phyloP scores from a whole-genome alignment of 225 moss, liverwort and hornwort genomes.

The Polytrichum commune region DNA sequence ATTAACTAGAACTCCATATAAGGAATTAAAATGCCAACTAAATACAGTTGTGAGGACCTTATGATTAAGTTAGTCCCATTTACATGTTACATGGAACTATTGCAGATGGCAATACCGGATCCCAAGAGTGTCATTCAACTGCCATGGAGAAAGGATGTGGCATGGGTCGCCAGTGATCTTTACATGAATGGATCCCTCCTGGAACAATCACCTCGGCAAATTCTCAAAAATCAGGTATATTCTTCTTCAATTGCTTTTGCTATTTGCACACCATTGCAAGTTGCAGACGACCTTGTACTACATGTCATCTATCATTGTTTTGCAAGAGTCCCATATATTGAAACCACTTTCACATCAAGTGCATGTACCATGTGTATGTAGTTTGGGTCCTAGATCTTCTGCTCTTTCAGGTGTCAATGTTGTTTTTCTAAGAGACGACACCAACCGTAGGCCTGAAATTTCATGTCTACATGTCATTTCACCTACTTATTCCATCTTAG shows the following conservation, averaged over 20 bases:
- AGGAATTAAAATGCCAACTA: not conserved
- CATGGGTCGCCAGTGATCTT: constrained; percentile 94
- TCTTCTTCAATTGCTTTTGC: not conserved
- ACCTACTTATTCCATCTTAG: not conserved
- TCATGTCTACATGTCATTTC: not conserved
- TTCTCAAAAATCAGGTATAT: constrained; percentile 55
- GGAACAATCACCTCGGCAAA: constrained; percentile 80
- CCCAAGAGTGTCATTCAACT: constrained; percentile 61
- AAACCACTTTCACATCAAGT: not conserved
- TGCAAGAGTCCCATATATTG: too few relatives aligned
- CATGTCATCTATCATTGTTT: too few relatives aligned
- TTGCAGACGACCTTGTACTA: too few relatives aligned
- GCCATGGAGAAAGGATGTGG: constrained; percentile 78
- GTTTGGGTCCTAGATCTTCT: not conserved
- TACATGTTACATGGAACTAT: not conserved
- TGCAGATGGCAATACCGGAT: constrained; percentile 81
- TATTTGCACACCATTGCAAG: too few relatives aligned
- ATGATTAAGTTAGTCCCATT: not conserved
- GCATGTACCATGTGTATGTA: not conserved
- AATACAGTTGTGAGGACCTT: not conserved
- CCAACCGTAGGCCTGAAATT: too few relatives aligned
- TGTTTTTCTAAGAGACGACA: not conserved
- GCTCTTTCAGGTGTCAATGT: not conserved
- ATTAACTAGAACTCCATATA: too few relatives aligned
- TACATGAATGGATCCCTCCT: constrained; percentile 59